These are phyloP conservation scores for Lenwebbia sp. DNA, from an alignment of 345 rosid species.

Conservation along the genomic window DNA sequence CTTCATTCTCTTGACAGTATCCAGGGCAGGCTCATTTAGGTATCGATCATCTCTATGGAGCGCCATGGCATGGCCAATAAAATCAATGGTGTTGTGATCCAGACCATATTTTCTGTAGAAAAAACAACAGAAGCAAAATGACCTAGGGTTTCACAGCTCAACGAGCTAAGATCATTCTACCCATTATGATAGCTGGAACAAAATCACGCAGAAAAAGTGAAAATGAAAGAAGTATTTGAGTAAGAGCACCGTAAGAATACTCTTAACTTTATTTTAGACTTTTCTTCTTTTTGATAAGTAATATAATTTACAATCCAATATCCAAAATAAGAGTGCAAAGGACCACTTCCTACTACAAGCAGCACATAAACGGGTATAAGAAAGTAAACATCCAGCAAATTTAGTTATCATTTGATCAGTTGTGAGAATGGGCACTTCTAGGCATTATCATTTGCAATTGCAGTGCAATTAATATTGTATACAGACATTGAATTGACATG, in stretches of 20 bases:
- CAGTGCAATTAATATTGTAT: neutral
- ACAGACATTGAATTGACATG: neutral
- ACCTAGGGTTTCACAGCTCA: neutral
- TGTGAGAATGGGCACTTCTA: neutral
- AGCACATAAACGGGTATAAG: neutral
- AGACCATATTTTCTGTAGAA: constrained; percentile 80
- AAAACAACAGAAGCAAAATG: neutral
- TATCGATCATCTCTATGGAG: constrained; percentile 83
- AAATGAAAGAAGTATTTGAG: neutral
- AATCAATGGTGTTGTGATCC: constrained; percentile 75
- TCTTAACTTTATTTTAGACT: neutral
- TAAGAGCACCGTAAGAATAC: neutral
- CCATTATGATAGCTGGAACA: neutral
- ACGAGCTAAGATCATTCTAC: neutral
- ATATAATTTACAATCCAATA: neutral
- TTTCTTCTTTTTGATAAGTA: neutral
- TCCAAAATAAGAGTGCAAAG: neutral
- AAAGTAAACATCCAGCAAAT: neutral
- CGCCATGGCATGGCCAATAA: constrained; percentile 95
- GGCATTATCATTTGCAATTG: neutral
- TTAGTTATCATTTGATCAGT: neutral
- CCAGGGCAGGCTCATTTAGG: constrained; percentile 82
- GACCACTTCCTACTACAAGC: neutral
- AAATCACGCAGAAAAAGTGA: neutral
- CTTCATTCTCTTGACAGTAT: constrained; percentile 96